Evolutionary conservation across 768 basidiomycete genomes (phyloP), one percentile per base, ranked within the genome.

Genomic region (Mycena albidolilacea): DNA sequence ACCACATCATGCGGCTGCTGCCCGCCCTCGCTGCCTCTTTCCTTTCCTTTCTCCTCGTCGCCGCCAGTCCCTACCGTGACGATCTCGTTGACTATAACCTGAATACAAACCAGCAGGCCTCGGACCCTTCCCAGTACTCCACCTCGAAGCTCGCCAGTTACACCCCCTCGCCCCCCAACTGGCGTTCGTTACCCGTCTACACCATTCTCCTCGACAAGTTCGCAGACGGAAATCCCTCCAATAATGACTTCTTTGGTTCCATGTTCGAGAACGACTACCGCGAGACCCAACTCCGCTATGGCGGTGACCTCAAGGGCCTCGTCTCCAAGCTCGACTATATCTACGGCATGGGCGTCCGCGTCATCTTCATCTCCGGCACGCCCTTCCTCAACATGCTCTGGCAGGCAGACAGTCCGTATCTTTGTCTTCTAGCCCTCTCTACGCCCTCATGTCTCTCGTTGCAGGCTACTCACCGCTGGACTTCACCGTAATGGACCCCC

Each of bases 351-450:
- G 97, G 97, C 74, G 83, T 96, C 72, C 86, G 86, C 77, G 87
- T 91, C 64, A 91, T 98, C 77, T 98, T 95, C 84, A 93, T 97
- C 80, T 95, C 97, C 30, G 97, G 97, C 64, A 98, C 97, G 1
- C 91, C 92, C 64, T 98, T 96, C 82, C 73, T 98, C 73, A 97
- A 97, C 87, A 97, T 97, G 96, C 83, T 95, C n/a, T 97, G 96
- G 96, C 93, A 97, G 79, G 93, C 95, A 5, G 96, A 97, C 88
- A 96, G 96, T 97, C 66, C 79, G 95, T 89, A 37, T 54, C 21
- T 44, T 46, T 55, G 14, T 66, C 54, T 41, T 38, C 50, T 55
- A 50, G 48, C 38, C 64, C 37, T 7, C 69, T 68, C 38, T 59
- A 50, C 59, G 39, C 57, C 44, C 37, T 63, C 60, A 72, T 69